phyloP scores from a whole-genome alignment of 176 grass and related monocot species.

The Hordeum marinum region DNA sequence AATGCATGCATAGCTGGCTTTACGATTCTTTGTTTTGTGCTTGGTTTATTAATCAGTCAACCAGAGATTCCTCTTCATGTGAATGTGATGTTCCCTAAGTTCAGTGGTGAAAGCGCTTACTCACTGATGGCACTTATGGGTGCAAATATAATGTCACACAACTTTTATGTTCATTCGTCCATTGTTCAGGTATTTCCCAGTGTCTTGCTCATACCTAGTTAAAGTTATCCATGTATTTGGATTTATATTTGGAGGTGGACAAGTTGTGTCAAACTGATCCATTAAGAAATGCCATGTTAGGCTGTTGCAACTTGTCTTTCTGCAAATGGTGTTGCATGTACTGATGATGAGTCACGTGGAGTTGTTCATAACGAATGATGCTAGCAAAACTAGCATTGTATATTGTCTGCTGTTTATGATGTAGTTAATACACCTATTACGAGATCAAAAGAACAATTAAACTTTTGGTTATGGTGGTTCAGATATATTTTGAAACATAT shows the following conservation, averaged over 20 bases:
- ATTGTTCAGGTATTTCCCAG: constrained; percentile 49
- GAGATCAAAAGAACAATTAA: too few relatives aligned
- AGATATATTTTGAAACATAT: too few relatives aligned
- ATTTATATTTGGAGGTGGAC: too few relatives aligned
- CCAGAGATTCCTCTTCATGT: constrained; percentile 58
- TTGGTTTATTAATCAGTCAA: constrained; percentile 72
- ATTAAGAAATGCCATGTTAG: too few relatives aligned
- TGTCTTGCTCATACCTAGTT: neutral
- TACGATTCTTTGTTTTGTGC: constrained; percentile 68
- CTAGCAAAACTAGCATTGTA: neutral
- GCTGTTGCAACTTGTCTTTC: neutral
- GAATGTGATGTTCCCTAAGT: constrained; percentile 75
- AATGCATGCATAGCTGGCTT: constrained; percentile 52
- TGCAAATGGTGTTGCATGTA: neutral
- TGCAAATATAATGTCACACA: constrained; percentile 75
- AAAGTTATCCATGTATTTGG: neutral
- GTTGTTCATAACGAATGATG: neutral
- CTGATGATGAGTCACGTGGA: too few relatives aligned
- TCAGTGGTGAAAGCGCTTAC: constrained; percentile 81
- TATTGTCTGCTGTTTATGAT: neutral
- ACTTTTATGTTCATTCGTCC: constrained; percentile 76
- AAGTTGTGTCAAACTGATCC: too few relatives aligned
- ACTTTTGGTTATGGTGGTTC: too few relatives aligned
- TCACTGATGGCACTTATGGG: constrained; percentile 87
- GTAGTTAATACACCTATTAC: too few relatives aligned